Base-by-base conservation (phyloP, 306 rosid genomes). In the Begonia fuchsioides region DNA sequence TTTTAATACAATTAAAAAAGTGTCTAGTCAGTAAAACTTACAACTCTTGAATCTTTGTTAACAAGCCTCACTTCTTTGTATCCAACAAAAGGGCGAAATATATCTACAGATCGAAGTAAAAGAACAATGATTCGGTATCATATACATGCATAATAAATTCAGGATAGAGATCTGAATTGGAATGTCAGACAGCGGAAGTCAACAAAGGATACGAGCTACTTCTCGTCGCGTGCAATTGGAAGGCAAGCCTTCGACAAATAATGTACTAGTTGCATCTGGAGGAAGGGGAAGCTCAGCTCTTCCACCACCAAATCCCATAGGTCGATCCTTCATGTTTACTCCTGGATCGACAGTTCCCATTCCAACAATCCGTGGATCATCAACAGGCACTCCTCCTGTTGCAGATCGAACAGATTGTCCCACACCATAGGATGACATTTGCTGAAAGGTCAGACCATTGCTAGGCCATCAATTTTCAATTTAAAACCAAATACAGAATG, bases 61-160 rank as follows among this genome's bases (percentile, higher is more conserved):
- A 88, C 97, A 17, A 88, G 95, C 69, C 97, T 84, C 67, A 88
- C 97, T 81, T 88, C 97, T 74, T 76, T 88, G 82, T 88, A 88
- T 60, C 97, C 97, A 62, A 88, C 97, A 62, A 88, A 88, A 49
- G 97, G 97, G 64, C 97, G 93, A 63, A 88, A 88, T 41, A 88
- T 88, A 70, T 88, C 97, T 88, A 57, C 19, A 40, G 38, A 55
- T 26, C 20, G 14, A 44, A 62, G 82, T 79, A 59, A 81, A 78
- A 78, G 76, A 55, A n/a, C 51, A 69, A 14, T 12, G 68, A 11
- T 41, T 41, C n/a, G 4, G 5, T n/a, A 41, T 41, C 12, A 11
- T 1, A 41, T 10, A 41, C 45, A 41, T 41, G 45, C 45, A 6
- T 41, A 10, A 41, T 41, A 10, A 41, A 2, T 41, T 60, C 12